Base-by-base conservation (phyloP, 306 rosid species). In the Echinosophora koreensis region DNA sequence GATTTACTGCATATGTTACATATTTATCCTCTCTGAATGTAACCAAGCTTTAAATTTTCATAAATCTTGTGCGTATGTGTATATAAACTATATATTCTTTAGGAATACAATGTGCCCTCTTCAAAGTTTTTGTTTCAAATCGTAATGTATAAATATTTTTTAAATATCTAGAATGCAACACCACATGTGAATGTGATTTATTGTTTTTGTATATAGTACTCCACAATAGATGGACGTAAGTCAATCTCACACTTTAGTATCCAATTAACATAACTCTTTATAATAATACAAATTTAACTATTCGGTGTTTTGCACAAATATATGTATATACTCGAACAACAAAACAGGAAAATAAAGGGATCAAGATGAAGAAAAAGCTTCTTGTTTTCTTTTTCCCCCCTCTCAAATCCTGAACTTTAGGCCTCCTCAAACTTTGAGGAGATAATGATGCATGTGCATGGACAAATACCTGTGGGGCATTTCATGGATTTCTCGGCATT, bases 371-470 rank as follows among this genome's bases (percentile, higher is more conserved):
- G 77, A 75, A 63, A 60, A 86, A 47, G 83, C 63, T 59, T 50
- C 50, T 44, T 44, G 44, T 5, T 41, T 58, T 85, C 56, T 76
- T 10, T 5, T 32, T 44, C 56, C 28, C 7, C n/a, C 42, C n/a
- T 81, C 18, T 84, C 35, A 82, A 82, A 80, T 64, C 52, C 76
- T 70, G 74, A 59, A 66, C 76, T 71, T 17, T 62, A 76, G 66
- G 74, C 10, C 59, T 63, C 38, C 79, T 66, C 61, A 78, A 69
- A 81, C 56, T 89, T 80, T 72, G 73, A 67, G 83, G 77, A 4
- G 52, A 75, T 73, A 73, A 78, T 72, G 78, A 78, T 79, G 79
- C 49, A 79, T 82, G 70, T 76, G 77, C 89, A 77, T 67, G 87
- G 81, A 81, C 81, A 76, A 74, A 80, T 52, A 52, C 66, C 30